Percentiles rank a stretch among this genome's conserved stretches.
phyloP scores from a whole-genome alignment of 805 yeast genomes.

The Lachancea quebecensis region DNA sequence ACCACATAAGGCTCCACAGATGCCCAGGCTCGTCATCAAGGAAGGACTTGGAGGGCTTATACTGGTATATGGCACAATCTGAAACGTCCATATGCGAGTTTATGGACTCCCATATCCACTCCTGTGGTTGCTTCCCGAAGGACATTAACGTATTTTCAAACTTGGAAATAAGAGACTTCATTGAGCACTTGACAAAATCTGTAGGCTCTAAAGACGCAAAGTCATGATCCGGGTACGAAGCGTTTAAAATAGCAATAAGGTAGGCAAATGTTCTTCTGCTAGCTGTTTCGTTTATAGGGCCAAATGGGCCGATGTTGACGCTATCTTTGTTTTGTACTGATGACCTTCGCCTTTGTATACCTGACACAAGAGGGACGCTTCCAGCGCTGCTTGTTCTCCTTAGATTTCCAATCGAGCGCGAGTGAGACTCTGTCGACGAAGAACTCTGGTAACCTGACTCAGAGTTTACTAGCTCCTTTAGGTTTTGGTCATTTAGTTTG shows the following conservation, averaged over 20 bases:
- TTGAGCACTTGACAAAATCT: slow-evolving; percentile 51
- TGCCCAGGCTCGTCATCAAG: slow-evolving; percentile 35
- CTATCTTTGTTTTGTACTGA: slow-evolving; percentile 24
- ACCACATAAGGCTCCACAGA: slow-evolving; percentile 66
- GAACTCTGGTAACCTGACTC: slow-evolving; percentile 27
- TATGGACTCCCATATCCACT: slow-evolving; percentile 84
- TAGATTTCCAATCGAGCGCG: slow-evolving; percentile 8
- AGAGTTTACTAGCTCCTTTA: slow-evolving; percentile 28
- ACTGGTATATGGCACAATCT: slow-evolving; percentile 56
- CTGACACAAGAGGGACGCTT: slow-evolving; percentile 9
- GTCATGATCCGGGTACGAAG: slow-evolving; percentile 94
- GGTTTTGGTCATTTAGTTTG: slow-evolving; percentile 31
- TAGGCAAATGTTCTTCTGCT: slow-evolving; percentile 87
- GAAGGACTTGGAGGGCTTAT: slow-evolving; percentile 37
- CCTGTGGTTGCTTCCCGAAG: slow-evolving; percentile 47
- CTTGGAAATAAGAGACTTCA: slow-evolving; percentile 47
- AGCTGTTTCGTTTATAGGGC: slow-evolving; percentile 80
- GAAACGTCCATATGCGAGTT: slow-evolving; percentile 67
- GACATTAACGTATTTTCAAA: slow-evolving; percentile 74
- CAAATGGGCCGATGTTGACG: slow-evolving; percentile 63
- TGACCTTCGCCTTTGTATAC: slow-evolving; percentile 17
- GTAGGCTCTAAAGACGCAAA: slow-evolving; percentile 79
- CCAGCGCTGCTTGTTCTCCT: slow-evolving; percentile 26
- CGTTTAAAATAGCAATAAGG: slow-evolving; percentile 80
- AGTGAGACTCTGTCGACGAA: slow-evolving; percentile 24